Base-by-base conservation (phyloP, 257 asterid genomes). In the Scutellaria minor region DNA sequence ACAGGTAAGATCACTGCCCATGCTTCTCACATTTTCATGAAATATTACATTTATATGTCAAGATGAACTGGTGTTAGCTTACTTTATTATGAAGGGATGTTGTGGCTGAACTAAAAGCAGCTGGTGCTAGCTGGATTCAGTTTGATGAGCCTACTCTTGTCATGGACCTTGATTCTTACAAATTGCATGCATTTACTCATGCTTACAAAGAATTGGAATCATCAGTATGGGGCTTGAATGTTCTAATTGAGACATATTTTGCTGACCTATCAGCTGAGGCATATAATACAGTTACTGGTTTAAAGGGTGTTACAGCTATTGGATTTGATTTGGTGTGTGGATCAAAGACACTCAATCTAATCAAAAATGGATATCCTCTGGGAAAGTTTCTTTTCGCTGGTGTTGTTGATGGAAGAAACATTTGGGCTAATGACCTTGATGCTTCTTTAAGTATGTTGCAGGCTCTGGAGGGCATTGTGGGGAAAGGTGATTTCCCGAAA, bases 281-380 rank as follows among this genome's bases (percentile, higher is more conserved):
- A 64, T 90, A 75, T 77, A 87, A 85, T 64, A 78, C 71, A 55
- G 80, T 85, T 67, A 84, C 89, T 46, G 65, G 89, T 52, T 74
- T 90, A 83, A 79, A 81, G 75, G 94, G 88, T 75, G 90, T 90
- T 27, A 77, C 92, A 31, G 97, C 85, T 72, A 73, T 88, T 70
- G 97, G 97, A 13, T 85, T 88, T 63, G 97, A 90, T 82, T 78
- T 90, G 40, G 88, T 87, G 56, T 94, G 97, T 72, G 97, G 96
- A 73, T 46, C 87, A 12, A 73, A 87, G 63, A 82, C 95, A 14
- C 81, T 91, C 45, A 87, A 84, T 78, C 81, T 89, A 68, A 86
- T 91, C 64, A 89, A 81, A 83, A 74, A 80, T 40, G 86, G 89
- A 18, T 89, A 87, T 82, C 97, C 97, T 62, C 56, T 77, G 7